Percentiles rank a stretch among this genome's conserved stretches.
phyloP scores from a whole-genome alignment of 192 early-diverging fungal species.

The Rhizophagus prolifer region DNA sequence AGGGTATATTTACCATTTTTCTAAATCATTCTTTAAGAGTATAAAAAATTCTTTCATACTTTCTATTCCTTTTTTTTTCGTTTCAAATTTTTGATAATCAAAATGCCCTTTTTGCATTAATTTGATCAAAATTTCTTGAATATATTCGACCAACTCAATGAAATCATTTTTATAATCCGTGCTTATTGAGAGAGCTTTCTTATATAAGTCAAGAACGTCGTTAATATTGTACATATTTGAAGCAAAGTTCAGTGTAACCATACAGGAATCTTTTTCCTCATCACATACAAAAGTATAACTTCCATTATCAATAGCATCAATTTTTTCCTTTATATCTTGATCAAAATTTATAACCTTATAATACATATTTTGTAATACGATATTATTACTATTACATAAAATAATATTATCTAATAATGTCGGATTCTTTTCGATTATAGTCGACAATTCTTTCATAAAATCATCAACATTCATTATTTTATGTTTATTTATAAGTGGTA shows the following conservation, averaged over 20 bases:
- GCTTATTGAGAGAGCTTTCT: neutral
- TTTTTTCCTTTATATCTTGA: neutral
- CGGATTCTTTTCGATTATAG: conserved; percentile 4
- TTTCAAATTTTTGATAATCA: conserved; percentile 23
- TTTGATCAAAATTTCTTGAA: neutral
- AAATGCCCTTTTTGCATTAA: conserved; percentile 30
- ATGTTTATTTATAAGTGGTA: conserved; percentile 6
- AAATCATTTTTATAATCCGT: neutral
- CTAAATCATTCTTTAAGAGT: conserved; percentile 18
- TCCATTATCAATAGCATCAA: conserved; percentile 15
- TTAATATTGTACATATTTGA: neutral
- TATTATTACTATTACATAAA: conserved; percentile 22
- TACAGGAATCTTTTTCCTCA: conserved; percentile 10
- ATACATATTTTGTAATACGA: conserved; percentile 12
- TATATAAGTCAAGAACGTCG: too few relatives aligned
- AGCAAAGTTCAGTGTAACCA: neutral
- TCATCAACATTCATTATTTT: neutral
- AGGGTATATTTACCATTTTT: conserved; percentile 11
- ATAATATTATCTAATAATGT: conserved; percentile 7
- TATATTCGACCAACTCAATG: conserved; percentile 9
- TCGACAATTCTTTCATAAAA: neutral
- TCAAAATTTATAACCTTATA: neutral
- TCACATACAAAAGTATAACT: conserved; percentile 19
- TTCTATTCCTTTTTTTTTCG: neutral
- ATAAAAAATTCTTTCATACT: conserved; percentile 7